phyloP scores from a whole-genome alignment of 2,329 filamentous ascomycete species.

The Colletotrichum viniferum region DNA sequence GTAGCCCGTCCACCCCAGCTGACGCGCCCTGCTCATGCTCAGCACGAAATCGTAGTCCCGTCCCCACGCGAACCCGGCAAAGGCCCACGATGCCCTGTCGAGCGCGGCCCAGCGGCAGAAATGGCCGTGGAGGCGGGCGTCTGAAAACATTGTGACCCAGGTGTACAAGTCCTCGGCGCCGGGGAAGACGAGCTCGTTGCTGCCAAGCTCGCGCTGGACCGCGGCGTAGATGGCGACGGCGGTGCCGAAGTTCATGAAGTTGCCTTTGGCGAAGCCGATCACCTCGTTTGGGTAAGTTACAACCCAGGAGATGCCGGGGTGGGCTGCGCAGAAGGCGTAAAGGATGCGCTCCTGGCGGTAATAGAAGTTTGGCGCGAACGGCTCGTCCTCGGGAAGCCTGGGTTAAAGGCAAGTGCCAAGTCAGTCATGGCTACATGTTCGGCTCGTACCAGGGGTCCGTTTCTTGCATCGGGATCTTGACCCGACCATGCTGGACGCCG shows the following conservation, averaged over 20 bases:
- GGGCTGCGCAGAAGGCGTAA: constrained; percentile 20
- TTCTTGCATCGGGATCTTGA: constrained; percentile 53
- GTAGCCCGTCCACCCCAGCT: constrained; percentile 43
- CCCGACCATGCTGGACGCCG: constrained; percentile 52
- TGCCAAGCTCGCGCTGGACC: constrained; percentile 35
- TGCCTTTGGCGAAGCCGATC: constrained; percentile 34
- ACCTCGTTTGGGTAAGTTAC: constrained; percentile 38
- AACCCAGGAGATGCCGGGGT: constrained; percentile 23
- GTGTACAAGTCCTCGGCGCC: constrained; percentile 38
- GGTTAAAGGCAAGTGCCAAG: constrained; percentile 35
- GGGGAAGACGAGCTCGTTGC: constrained; percentile 34
- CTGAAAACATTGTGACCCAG: constrained; percentile 35
- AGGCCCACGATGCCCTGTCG: constrained; percentile 45
- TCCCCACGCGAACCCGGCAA: constrained; percentile 46
- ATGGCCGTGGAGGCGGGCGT: constrained; percentile 35
- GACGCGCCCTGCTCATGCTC: constrained; percentile 48
- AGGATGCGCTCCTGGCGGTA: constrained; percentile 53
- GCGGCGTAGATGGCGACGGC: constrained; percentile 44
- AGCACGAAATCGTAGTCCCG: constrained; percentile 42
- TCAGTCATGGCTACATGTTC: neutral
- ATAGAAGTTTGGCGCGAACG: constrained; percentile 51
- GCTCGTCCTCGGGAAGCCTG: neutral
- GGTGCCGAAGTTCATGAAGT: constrained; percentile 45
- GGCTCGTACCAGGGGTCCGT: constrained; percentile 34
- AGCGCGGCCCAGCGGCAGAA: constrained; percentile 18